Conservation (phyloP, 768 basidiomycete genomes). For the Lactifluus subvellereus region DNA sequence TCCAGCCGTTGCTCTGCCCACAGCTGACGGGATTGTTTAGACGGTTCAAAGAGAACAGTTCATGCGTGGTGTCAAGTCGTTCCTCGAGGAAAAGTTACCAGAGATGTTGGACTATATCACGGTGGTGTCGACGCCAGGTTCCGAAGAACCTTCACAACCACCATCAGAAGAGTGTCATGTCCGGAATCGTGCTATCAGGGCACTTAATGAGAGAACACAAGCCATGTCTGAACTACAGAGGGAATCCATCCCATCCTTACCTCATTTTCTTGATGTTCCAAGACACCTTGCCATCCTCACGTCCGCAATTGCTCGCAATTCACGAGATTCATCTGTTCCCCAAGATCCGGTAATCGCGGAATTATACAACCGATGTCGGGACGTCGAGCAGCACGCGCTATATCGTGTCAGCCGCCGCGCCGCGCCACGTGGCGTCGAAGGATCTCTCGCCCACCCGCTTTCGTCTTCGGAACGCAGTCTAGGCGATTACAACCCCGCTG, state of each 20-base stretch:
- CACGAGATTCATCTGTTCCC: conserved; percentile 29
- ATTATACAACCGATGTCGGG: conserved; percentile 55
- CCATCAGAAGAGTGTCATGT: conserved; percentile 29
- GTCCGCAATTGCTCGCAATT: conserved; percentile 65
- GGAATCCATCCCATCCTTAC: conserved; percentile 68
- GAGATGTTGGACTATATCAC: conserved; percentile 78
- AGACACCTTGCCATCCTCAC: conserved; percentile 72
- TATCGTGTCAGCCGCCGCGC: conserved; percentile 50
- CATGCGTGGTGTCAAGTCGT: conserved; percentile 72
- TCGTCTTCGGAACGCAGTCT: not conserved
- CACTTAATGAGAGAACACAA: conserved; percentile 51
- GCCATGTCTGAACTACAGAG: conserved; percentile 52
- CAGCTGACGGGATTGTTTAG: conserved; percentile 32
- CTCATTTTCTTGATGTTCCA: conserved; percentile 72
- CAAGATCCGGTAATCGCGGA: conserved; percentile 43
- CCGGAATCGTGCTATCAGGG: conserved; percentile 43
- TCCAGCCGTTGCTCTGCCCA: no score
- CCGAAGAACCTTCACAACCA: conserved; percentile 26
- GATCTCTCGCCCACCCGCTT: not conserved
- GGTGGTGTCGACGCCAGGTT: conserved; percentile 56
- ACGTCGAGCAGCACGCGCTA: conserved; percentile 66
- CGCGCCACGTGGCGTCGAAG: not conserved
- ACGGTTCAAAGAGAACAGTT: conserved; percentile 70
- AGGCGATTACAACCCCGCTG: not conserved
- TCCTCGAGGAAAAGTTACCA: conserved; percentile 54